phyloP scores from a whole-genome alignment of 164 flowering plant species.

The Aristolochia contorta region DNA sequence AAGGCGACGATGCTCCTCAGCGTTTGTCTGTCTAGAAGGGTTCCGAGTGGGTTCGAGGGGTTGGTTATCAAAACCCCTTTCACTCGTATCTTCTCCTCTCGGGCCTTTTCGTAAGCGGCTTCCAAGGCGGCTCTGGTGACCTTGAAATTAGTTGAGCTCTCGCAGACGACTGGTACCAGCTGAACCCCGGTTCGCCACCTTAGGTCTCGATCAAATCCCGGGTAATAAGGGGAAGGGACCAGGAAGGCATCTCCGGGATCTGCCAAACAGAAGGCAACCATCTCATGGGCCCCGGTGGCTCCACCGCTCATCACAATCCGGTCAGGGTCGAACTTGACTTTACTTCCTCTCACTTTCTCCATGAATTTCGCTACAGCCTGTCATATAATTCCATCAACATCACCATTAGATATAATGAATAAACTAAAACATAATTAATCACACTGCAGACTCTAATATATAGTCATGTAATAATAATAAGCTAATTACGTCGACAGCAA shows the following conservation, averaged over 20 bases:
- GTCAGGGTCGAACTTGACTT: constrained; percentile 53
- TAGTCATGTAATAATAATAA: too few relatives aligned
- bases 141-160: constrained; percentile 53
- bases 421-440: too few relatives aligned
- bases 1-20: constrained; percentile 45
- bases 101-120: constrained; percentile 54
- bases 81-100: constrained; percentile 39
- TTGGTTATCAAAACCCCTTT: constrained; percentile 67
- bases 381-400: neutral
- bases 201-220: constrained; percentile 82
- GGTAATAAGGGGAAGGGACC: constrained; percentile 81
- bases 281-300: constrained; percentile 88
- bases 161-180: constrained; percentile 60
- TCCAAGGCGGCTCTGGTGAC: constrained; percentile 47
- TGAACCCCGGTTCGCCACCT: constrained; percentile 84
- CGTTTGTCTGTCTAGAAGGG: constrained; percentile 26
- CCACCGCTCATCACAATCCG: constrained; percentile 90
- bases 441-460: too few relatives aligned
- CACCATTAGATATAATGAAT: neutral
- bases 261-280: constrained; percentile 67
- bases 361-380: constrained; percentile 83
- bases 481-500: too few relatives aligned
- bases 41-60: constrained; percentile 85
- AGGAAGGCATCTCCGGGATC: constrained; percentile 84
- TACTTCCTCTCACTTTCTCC: constrained; percentile 61